Percentiles rank a stretch among this genome's conserved stretches.
phyloP scores from a whole-genome alignment of 1,284 basidiomycete species.

The Leccinum fallax region DNA sequence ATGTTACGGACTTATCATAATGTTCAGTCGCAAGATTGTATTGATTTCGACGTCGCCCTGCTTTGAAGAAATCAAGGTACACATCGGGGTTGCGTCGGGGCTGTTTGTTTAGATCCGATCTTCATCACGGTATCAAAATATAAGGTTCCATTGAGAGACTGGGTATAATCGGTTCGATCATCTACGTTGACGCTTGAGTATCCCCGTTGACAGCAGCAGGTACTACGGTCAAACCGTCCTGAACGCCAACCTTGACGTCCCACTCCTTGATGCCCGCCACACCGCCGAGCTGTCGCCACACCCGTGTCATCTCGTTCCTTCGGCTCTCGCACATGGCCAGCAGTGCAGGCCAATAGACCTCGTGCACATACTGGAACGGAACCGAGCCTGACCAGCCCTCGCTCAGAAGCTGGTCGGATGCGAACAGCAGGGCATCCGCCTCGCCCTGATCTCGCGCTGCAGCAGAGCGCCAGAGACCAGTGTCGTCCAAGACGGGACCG shows the following conservation, averaged over 20 bases:
- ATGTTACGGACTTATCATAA: neutral
- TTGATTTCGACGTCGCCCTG: neutral
- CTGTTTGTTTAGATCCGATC: neutral
- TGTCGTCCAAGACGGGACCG: slow-evolving; percentile 50
- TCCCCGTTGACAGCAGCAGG: neutral
- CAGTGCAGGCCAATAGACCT: slow-evolving; percentile 75
- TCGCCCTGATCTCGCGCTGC: slow-evolving; percentile 20
- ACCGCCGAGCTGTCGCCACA: slow-evolving; percentile 67
- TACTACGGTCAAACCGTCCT: slow-evolving; percentile 17
- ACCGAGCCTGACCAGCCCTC: slow-evolving; percentile 63
- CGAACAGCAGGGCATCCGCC: slow-evolving; percentile 58
- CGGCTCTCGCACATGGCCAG: slow-evolving; percentile 56
- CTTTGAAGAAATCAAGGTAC: neutral
- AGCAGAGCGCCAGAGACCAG: slow-evolving; percentile 27
- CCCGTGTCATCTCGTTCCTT: slow-evolving; percentile 50
- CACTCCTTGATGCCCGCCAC: slow-evolving; percentile 71
- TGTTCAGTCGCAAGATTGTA: slow-evolving; percentile 14
- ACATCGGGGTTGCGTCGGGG: slow-evolving; percentile 39
- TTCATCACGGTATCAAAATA: slow-evolving; percentile 12
- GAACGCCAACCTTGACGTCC: slow-evolving; percentile 44
- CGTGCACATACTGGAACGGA: slow-evolving; percentile 71
- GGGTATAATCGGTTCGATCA: slow-evolving; percentile 37
- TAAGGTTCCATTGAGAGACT: neutral
- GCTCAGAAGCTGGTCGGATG: slow-evolving; percentile 55
- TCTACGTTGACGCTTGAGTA: slow-evolving; percentile 16